A percentile compares a stretch with the other conserved stretches of the same genome.
Conservation (phyloP, 2,329 filamentous ascomycete genomes). For the Fusarium sp. region DNA sequence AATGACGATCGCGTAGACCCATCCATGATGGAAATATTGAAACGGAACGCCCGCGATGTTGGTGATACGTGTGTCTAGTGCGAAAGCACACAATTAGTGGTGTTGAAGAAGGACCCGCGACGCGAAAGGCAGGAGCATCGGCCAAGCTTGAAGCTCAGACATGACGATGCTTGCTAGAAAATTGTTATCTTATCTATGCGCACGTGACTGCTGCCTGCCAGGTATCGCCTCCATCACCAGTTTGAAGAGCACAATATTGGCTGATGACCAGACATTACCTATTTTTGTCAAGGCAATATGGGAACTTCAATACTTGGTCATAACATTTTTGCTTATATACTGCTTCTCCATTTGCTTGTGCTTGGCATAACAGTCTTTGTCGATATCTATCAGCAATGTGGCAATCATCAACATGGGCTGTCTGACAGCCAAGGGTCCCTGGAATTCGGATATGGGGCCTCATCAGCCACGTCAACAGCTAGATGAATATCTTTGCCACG, state of each 20-base stretch:
- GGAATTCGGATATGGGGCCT: neutral
- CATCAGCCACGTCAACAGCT: constrained; percentile 23
- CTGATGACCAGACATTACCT: neutral
- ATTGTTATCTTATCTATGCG: constrained; percentile 45
- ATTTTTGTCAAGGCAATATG: neutral
- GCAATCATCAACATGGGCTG: neutral
- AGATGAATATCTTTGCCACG: constrained; percentile 10
- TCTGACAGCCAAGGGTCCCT: neutral
- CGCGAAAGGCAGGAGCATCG: constrained; percentile 11
- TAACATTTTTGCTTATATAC: neutral
- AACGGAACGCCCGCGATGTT: neutral
- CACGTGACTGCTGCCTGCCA: constrained; percentile 42
- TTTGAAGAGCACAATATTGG: neutral
- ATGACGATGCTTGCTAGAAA: constrained; percentile 37
- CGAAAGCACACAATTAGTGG: constrained; percentile 25
- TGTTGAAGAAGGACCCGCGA: constrained; percentile 25
- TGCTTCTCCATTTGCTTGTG: neutral
- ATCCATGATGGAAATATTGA: constrained; percentile 45
- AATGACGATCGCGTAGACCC: constrained; percentile 51
- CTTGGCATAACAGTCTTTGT: neutral
- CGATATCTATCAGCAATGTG: neutral
- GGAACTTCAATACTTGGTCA: neutral
- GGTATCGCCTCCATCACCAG: neutral
- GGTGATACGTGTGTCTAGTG: neutral
- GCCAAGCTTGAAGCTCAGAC: constrained; percentile 20